Base-by-base conservation (phyloP, 495 filamentous ascomycete species). In the Lophium mytilinum region DNA sequence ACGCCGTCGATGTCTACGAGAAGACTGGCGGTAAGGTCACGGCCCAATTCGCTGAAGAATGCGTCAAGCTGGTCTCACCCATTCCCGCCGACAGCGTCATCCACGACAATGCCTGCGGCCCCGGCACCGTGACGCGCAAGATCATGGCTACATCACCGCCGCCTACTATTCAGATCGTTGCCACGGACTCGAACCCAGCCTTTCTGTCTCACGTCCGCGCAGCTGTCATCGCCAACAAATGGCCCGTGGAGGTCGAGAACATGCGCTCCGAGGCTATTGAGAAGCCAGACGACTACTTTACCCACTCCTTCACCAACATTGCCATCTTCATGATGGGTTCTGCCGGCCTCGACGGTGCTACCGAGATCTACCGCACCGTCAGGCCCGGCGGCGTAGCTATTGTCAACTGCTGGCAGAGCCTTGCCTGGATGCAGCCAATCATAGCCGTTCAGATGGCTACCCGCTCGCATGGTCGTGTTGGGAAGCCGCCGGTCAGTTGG, bases 231-330 rank as follows among this genome's bases (percentile, higher is more conserved):
- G 45, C 55, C 0, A 55, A 58, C 42, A 50, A 15, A 37, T 71
- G 52, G 57, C 68, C 61, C 9, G 11, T 63, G 34, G 19, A 45
- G 18, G 40, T 50, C 36, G 33, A 42, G 5, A 54, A 49, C 45
- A 36, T 50, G 46, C 35, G 35, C 11, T 37, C 43, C 10, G 56
- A 63, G 30, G 17, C 41, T 0, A 24, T 58, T 5, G 43, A 45
- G 1, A 67, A 67, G 48, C 33, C 49, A 21, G 62, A 67, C 45
- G 49, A 64, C 8, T 52, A 56, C 51, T 72, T 74, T 63, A 71
- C 69, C n/a, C 69, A 72, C 66, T 68, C 63, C 43, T 71, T 72
- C 57, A 63, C 70, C 55, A 60, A 52, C 41, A 64, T 71, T 51
- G 55, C 50, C 50, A 63, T 62, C 41, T 62, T 63, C 37, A 58